Evolutionary conservation across 768 basidiomycete genomes (phyloP).

Genomic region (Tylopilus sp.): DNA sequence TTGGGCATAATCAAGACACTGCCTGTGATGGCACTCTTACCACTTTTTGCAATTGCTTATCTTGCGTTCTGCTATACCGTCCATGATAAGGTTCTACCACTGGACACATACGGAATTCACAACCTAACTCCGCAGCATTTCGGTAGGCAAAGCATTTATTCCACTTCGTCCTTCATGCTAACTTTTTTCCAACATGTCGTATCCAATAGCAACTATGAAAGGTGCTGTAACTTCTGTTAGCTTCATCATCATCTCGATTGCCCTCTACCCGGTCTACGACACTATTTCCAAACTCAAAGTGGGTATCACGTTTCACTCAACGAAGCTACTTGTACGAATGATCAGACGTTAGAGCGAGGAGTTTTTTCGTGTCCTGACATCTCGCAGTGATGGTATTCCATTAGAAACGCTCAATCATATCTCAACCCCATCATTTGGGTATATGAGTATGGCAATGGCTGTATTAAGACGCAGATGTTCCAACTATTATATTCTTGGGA

Average conservation of each 20-base stretch:
- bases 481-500: conserved; percentile 21
- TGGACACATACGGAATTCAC: conserved; percentile 23
- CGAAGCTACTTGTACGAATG: neutral
- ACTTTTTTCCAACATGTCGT: neutral
- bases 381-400: conserved; percentile 18
- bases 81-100: conserved; percentile 21
- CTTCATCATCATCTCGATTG: conserved; percentile 28
- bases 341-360: conserved; percentile 21
- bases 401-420: conserved; percentile 21
- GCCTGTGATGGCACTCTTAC: conserved; percentile 19
- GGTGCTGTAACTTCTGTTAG: conserved; percentile 26
- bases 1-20: conserved; percentile 11
- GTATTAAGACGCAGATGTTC: conserved; percentile 21
- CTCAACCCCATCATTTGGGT: conserved; percentile 24
- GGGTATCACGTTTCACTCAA: neutral
- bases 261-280: conserved; percentile 22
- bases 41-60: conserved; percentile 27
- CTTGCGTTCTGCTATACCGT: conserved; percentile 29
- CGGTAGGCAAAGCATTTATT: conserved; percentile 10
- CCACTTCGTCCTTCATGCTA: neutral
- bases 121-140: conserved; percentile 18
- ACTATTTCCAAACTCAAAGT: conserved; percentile 19
- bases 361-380: conserved; percentile 25
- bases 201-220: conserved; percentile 27
- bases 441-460: conserved; percentile 8